phyloP scores from a whole-genome alignment of 805 yeast species.

The Hanseniaspora lachancei region DNA sequence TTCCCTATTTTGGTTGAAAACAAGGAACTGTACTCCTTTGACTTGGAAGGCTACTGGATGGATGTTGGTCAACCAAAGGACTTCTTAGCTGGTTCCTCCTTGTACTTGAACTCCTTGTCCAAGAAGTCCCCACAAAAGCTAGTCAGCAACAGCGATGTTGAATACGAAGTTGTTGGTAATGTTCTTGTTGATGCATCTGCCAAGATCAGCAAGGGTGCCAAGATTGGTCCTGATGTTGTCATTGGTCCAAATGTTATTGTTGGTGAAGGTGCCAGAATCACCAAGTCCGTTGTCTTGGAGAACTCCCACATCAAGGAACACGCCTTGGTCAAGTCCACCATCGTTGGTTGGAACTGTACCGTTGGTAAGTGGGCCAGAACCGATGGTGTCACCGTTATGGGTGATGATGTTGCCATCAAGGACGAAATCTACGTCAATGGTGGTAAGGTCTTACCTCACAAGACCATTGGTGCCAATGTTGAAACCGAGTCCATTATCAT shows the following conservation, averaged over 20 bases:
- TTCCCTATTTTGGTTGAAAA: slow-evolving; percentile 91
- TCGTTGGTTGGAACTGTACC: slow-evolving; percentile 97
- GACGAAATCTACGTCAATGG: slow-evolving; percentile 98
- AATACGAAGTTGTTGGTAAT: slow-evolving; percentile 70
- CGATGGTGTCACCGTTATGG: slow-evolving; percentile 93
- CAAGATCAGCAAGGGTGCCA: slow-evolving; percentile 78
- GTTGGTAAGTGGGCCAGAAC: slow-evolving; percentile 98
- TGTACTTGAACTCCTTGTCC: slow-evolving; percentile 75
- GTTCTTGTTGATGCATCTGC: slow-evolving; percentile 93
- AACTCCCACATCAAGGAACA: slow-evolving; percentile 90
- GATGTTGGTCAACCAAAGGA: slow-evolving; percentile 99
- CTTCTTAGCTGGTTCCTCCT: slow-evolving; percentile 88
- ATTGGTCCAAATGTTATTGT: slow-evolving; percentile 92
- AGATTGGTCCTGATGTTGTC: slow-evolving; percentile 96
- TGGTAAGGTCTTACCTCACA: slow-evolving; percentile 98
- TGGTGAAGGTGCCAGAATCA: slow-evolving; percentile 98
- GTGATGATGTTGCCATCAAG: slow-evolving; percentile 97
- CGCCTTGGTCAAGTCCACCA: slow-evolving; percentile 94
- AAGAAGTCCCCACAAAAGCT: slow-evolving; percentile 64
- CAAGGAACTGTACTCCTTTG: slow-evolving; percentile 83
- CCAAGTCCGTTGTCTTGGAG: slow-evolving; percentile 82
- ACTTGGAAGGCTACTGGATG: slow-evolving; percentile 99
- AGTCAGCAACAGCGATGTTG: slow-evolving; percentile 35
- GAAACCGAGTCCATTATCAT: slow-evolving; percentile 97
- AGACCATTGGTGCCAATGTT: slow-evolving; percentile 87